Base-by-base conservation (phyloP, 495 filamentous ascomycete genomes). In the Lophium mytilinum region DNA sequence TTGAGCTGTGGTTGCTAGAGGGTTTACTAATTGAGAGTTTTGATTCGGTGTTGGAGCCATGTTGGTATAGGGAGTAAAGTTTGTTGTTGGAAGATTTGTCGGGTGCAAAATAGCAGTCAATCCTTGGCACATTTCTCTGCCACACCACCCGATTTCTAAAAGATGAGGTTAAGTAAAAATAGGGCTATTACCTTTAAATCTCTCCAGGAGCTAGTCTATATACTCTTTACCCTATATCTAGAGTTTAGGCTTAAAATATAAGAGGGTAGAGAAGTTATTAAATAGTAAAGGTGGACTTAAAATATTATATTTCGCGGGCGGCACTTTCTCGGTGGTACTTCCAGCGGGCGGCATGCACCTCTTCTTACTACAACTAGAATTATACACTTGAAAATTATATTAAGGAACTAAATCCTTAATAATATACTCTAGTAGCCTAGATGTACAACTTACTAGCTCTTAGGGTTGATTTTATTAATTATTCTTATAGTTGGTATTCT, bases 1-100 rank as follows among this genome's bases (percentile, higher is more conserved):
- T 67, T 97, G 93, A 17, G 84, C 79, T 6, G 83, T 73, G 14
- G 90, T 91, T n/a, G 88, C 89, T 24, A 97, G 81, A 8, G 90
- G 83, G 68, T 97, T 97, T 6, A 84, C 83, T 56, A 96, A 78
- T 60, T 79, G 76, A 36, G 49, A 24, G 17, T 15, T 9, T 48
- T 48, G 45, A 18, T 14, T 48, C 15, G 15, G 15, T n/a, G 45
- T 11, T 18, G 21, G 45, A 48, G 21, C 21, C 8, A 48, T 24
- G 21, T 41, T 24, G 9, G 33, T 6, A 8, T 24, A 9, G 43
- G 21, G 4, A 14, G 39, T 41, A 9, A 17, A 9, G 12, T 41
- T 41, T 1, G 39, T 14, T n/a, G 39, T 14, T 17, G 17, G 39
- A 41, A 1, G 17, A 41, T 39, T n/a, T 39, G 9, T 39, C 9